Base-by-base conservation (phyloP, 208 protist species). In the Angomonas ambiguus region DNA sequence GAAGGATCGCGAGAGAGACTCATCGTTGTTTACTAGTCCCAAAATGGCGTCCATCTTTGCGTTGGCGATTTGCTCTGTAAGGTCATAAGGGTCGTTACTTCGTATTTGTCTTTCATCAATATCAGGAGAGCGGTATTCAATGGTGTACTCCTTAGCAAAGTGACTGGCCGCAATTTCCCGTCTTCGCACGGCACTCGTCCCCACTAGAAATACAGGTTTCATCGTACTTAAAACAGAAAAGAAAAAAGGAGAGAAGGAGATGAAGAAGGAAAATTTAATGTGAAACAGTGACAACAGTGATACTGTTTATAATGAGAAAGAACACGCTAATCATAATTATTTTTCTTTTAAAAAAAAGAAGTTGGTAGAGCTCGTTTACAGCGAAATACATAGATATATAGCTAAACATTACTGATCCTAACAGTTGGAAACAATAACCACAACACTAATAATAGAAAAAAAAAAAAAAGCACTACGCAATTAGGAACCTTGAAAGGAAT, bases 41-140 rank as follows among this genome's bases (percentile, higher is more conserved):
- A 69, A 64, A n/a, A 83, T 51, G 0, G 69, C 51, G 8, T 76
- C 58, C 75, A 72, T 78, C 62, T 88, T 73, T 20, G 63, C 75
- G 32, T 82, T 34, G 45, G 75, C 68, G 45, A 87, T 71, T 10
- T 80, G 51, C 27, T 31, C 62, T 0, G 90, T 96, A 16, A 96
- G 72, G 3, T 65, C 28, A 49, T 68, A 76, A 1, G 90, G 71
- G 68, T 91, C 77, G 45, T 49, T 20, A 20, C 66, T 33, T n/a
- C 87, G 82, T 22, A 80, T 65, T 18, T 63, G 68, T 61, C 91
- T 92, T 70, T 96, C 90, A 48, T 96, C 85, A 67, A 96, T 93
- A 32, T 91, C 87, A 18, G 90, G 90, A 20, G 87, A 82, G 0
- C 88, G 10, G 51, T 79, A 92, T 10, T 74, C 58, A 0, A 88